Conservation (phyloP, 148 eudicot genomes). For the Cornus suecica region DNA sequence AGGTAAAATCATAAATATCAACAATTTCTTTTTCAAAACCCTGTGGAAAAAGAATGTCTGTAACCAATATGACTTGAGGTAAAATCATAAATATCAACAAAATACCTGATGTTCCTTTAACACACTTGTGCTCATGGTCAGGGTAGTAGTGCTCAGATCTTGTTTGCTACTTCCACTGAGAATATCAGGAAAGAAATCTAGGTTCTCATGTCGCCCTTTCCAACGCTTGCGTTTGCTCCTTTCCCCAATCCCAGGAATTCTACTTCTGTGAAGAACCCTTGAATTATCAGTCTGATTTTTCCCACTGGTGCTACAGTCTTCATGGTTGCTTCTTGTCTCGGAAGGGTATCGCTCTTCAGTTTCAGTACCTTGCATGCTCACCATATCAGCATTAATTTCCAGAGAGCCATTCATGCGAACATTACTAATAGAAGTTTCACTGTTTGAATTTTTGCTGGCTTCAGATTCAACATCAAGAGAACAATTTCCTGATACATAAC, state of each 20-base stretch:
- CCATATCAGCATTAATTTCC: slow-evolving; percentile 45
- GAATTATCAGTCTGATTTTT: slow-evolving; percentile 31
- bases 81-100: neutral
- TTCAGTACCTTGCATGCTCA: slow-evolving; percentile 42
- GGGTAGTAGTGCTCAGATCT: slow-evolving; percentile 25
- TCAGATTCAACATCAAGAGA: slow-evolving; percentile 37
- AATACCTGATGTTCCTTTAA: slow-evolving; percentile 22
- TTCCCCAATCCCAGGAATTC: slow-evolving; percentile 47
- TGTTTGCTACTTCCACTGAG: slow-evolving; percentile 32
- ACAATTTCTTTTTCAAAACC: no score
- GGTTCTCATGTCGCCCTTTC: slow-evolving; percentile 71
- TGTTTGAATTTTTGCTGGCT: slow-evolving; percentile 51
- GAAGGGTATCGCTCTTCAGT: slow-evolving; percentile 57
- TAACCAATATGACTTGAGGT: neutral
- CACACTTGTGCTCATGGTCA: slow-evolving; percentile 5
- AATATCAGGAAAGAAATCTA: slow-evolving; percentile 30
- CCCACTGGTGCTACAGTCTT: slow-evolving; percentile 87
- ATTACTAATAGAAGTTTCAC: slow-evolving; percentile 49
- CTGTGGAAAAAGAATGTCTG: no score
- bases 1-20: neutral
- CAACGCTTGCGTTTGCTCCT: slow-evolving; percentile 85
- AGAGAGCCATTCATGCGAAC: slow-evolving; percentile 40
- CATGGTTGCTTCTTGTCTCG: slow-evolving; percentile 44
- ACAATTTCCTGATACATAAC: slow-evolving; percentile 39
- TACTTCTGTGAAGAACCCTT: slow-evolving; percentile 43